phyloP scores from a whole-genome alignment of 2,329 filamentous ascomycete species.

The Aspergillus carbonarius region DNA sequence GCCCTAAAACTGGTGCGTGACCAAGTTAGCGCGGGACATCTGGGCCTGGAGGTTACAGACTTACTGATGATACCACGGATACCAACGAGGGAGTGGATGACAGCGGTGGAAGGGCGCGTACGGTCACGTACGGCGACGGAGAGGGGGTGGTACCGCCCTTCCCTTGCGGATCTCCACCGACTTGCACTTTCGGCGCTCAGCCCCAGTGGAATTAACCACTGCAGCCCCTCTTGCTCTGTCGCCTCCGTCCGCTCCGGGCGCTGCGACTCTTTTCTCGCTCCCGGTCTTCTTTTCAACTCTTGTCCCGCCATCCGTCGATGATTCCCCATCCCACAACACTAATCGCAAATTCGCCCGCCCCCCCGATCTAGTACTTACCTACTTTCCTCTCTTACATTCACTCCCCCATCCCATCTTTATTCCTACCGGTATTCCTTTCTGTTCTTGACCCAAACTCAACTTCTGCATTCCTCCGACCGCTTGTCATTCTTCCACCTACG shows the following conservation, averaged over 20 bases:
- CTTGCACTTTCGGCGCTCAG: slow-evolving; percentile 21
- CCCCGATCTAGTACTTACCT: slow-evolving; percentile 1
- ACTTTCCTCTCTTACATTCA: not conserved
- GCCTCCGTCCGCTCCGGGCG: slow-evolving; percentile 27
- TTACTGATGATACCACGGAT: slow-evolving; percentile 7
- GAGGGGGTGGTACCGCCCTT: slow-evolving; percentile 4
- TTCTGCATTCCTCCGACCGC: slow-evolving; percentile 18
- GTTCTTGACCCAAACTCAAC: slow-evolving; percentile 17
- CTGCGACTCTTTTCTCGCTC: slow-evolving; percentile 18
- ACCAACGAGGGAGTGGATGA: not conserved
- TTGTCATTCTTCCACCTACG: slow-evolving; percentile 22
- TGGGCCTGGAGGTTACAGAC: slow-evolving; percentile 11
- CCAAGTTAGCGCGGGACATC: slow-evolving; percentile 16
- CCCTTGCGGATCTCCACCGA: slow-evolving; percentile 20
- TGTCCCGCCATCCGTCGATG: slow-evolving; percentile 26
- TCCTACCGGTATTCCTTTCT: slow-evolving; percentile 16
- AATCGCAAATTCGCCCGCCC: slow-evolving; percentile 17
- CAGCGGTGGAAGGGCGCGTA: slow-evolving; percentile 4
- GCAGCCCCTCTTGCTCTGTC: slow-evolving; percentile 28
- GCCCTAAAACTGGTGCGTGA: slow-evolving; percentile 25
- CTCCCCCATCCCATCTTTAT: slow-evolving; percentile 7
- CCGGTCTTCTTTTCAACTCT: slow-evolving; percentile 24
- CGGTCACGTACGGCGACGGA: slow-evolving; percentile 6
- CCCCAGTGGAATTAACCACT: slow-evolving; percentile 26
- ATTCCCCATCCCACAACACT: slow-evolving; percentile 27